phyloP scores from a whole-genome alignment of 2,329 filamentous ascomycete genomes.

The Colletotrichum chrysophilum region DNA sequence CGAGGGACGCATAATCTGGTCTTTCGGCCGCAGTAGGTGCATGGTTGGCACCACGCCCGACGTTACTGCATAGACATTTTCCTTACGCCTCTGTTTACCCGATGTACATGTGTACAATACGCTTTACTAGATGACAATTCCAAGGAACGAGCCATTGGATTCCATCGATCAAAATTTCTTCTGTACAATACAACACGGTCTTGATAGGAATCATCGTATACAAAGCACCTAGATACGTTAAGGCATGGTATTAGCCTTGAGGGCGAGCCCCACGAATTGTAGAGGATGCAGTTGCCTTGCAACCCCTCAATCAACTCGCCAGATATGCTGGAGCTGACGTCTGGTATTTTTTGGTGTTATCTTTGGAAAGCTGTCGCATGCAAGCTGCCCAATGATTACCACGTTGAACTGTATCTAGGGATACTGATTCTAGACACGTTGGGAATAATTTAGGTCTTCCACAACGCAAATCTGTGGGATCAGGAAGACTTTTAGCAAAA shows the following conservation, averaged over 20 bases:
- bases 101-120: conserved; percentile 62
- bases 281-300: not conserved
- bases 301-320: not conserved
- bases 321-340: not conserved
- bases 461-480: not conserved
- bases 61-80: conserved; percentile 55
- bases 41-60: conserved; percentile 44
- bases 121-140: conserved; percentile 50
- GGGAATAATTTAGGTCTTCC: not conserved
- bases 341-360: not conserved
- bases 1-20: conserved; percentile 17
- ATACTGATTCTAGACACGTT: not conserved
- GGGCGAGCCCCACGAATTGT: not conserved
- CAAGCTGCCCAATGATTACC: not conserved
- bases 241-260: not conserved
- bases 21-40: conserved; percentile 21
- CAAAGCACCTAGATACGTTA: not conserved
- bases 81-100: conserved; percentile 47
- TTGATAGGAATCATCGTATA: not conserved
- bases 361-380: not conserved
- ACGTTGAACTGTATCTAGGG: not conserved
- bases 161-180: conserved; percentile 4
- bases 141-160: conserved; percentile 22
- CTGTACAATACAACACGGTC: not conserved
- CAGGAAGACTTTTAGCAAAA: not conserved